Evolutionary conservation across 345 rosid genomes (phyloP).

Genomic region (Ceriops decandra): DNA sequence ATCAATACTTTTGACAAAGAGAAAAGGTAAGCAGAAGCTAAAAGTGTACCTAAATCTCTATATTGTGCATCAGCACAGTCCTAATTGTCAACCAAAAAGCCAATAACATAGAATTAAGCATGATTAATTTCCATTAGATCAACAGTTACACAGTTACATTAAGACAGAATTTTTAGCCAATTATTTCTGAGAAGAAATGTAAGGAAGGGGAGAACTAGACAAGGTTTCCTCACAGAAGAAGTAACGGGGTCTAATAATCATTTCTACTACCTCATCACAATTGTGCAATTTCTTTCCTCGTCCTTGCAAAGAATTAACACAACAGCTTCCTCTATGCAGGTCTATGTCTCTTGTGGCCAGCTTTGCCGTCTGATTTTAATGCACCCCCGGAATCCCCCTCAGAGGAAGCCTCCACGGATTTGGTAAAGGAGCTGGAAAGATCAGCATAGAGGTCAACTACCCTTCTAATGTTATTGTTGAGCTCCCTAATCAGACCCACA

Average conservation of each 20-base stretch:
- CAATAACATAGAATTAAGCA: conserved; percentile 11
- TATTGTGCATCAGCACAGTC: conserved; percentile 7
- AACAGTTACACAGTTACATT: conserved; percentile 34
- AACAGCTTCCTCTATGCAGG: conserved; percentile 27
- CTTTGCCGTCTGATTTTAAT: conserved; percentile 53
- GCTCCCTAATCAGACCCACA: conserved; percentile 72
- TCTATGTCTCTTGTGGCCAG: conserved; percentile 53
- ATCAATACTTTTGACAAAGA: conserved; percentile 25
- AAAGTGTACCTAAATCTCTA: conserved; percentile 21
- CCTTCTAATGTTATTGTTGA: conserved; percentile 73
- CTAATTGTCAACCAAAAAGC: conserved; percentile 9
- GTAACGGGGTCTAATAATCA: conserved; percentile 33
- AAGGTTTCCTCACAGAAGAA: conserved; percentile 25
- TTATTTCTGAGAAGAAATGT: conserved; percentile 31
- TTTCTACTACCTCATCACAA: conserved; percentile 25
- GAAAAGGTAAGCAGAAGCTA: conserved; percentile 21
- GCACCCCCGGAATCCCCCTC: conserved; percentile 62
- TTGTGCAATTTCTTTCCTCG: conserved; percentile 24
- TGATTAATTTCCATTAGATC: conserved; percentile 35
- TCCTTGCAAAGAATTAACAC: conserved; percentile 23
- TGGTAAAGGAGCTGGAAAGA: conserved; percentile 62
- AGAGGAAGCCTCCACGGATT: conserved; percentile 55
- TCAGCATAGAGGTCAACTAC: conserved; percentile 66
- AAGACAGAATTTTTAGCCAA: conserved; percentile 26
- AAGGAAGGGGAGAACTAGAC: conserved; percentile 19